Evolutionary conservation across 768 basidiomycete genomes (phyloP).

Genomic region (Phlebiopsis gigantea): DNA sequence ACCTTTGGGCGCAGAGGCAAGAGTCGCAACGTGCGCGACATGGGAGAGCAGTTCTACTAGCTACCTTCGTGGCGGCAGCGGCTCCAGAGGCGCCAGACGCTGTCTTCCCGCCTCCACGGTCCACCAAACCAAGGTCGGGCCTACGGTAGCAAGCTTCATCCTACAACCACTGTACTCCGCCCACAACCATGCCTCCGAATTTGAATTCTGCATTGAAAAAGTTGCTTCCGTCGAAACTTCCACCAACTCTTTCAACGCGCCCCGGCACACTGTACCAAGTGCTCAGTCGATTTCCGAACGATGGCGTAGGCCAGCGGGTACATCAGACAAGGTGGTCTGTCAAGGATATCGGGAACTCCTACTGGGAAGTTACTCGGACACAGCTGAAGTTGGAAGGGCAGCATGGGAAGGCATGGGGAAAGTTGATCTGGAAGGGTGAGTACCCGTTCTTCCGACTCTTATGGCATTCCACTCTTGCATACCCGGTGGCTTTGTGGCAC

Average conservation of each 20-base stretch:
- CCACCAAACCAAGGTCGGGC: not conserved
- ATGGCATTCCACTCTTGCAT: not conserved
- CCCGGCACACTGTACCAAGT: slow-evolving; percentile 69
- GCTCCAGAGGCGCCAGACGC: not conserved
- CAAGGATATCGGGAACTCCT: slow-evolving; percentile 63
- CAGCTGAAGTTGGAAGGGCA: slow-evolving; percentile 66
- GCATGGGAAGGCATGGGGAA: slow-evolving; percentile 84
- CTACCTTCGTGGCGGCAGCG: not conserved
- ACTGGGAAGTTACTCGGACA: slow-evolving; percentile 72
- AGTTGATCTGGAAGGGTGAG: slow-evolving; percentile 74
- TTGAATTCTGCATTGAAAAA: slow-evolving; percentile 38
- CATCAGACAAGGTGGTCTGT: slow-evolving; percentile 70
- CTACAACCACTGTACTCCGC: not conserved
- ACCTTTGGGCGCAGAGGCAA: not conserved
- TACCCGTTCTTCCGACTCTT: not conserved
- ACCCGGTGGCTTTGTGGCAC: not conserved
- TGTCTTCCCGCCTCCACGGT: slow-evolving; percentile 3
- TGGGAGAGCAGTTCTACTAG: not conserved
- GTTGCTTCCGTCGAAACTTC: slow-evolving; percentile 52
- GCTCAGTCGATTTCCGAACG: slow-evolving; percentile 60
- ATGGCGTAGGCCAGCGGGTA: slow-evolving; percentile 63
- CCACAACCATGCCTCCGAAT: slow-evolving; percentile 12
- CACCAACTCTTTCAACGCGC: slow-evolving; percentile 51
- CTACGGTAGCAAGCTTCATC: not conserved
- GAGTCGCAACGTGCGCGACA: not conserved